Percentiles rank a stretch among this genome's conserved stretches.
Conservation (phyloP, 257 asterid species). For the Solanum peruvianum region DNA sequence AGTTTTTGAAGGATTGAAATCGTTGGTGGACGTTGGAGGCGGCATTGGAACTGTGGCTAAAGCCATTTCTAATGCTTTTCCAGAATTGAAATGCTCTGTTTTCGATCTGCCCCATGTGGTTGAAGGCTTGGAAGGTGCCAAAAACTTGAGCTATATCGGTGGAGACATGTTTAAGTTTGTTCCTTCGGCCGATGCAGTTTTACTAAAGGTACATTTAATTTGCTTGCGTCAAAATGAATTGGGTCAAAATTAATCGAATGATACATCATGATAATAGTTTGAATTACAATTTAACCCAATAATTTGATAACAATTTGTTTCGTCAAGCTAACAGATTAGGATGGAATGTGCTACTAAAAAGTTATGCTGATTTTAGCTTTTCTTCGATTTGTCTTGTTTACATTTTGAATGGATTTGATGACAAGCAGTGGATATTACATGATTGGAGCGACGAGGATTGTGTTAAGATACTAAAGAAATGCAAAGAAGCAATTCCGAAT, state of each 20-base stretch:
- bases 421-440: neutral
- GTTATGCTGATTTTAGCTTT: neutral
- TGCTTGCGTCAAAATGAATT: neutral
- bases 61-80: constrained; percentile 5
- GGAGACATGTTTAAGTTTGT: neutral
- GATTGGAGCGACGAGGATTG: neutral
- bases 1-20: neutral
- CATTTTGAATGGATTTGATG: neutral
- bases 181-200: neutral
- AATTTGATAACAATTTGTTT: neutral
- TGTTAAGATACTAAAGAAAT: constrained; percentile 4
- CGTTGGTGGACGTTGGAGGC: neutral
- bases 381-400: neutral
- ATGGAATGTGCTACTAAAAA: neutral
- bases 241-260: neutral
- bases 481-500: constrained; percentile 8
- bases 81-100: neutral
- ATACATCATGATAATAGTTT: neutral
- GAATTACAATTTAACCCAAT: neutral
- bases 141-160: neutral
- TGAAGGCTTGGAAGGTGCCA: neutral
- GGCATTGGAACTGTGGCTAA: neutral
- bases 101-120: neutral
- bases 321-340: neutral
- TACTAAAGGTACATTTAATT: neutral